phyloP scores from a whole-genome alignment of 1,284 basidiomycete species.

The Leccinum laetum region DNA sequence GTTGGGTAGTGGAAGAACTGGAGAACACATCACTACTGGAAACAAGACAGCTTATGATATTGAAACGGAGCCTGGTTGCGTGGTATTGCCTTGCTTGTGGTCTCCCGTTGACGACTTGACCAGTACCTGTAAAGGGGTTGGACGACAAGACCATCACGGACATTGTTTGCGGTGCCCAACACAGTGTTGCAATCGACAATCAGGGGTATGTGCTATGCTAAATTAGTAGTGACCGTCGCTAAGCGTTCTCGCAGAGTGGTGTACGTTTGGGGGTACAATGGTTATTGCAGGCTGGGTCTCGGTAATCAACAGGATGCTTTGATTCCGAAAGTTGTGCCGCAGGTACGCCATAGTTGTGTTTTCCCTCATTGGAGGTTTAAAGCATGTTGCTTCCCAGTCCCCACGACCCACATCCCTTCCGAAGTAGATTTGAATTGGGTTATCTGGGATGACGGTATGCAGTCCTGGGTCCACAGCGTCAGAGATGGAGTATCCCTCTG shows the following conservation, averaged over 20 bases:
- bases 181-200: slow-evolving; percentile 80
- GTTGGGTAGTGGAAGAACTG: slow-evolving; percentile 88
- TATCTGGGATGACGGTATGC: slow-evolving; percentile 31
- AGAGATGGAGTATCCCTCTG: slow-evolving; percentile 22
- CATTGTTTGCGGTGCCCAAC: slow-evolving; percentile 86
- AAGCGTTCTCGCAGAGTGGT: slow-evolving; percentile 46
- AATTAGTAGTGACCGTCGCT: neutral
- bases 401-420: slow-evolving; percentile 23
- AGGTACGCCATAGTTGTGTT: slow-evolving; percentile 38
- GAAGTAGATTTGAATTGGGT: slow-evolving; percentile 16
- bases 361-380: slow-evolving; percentile 4
- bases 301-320: slow-evolving; percentile 85
- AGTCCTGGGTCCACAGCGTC: slow-evolving; percentile 32
- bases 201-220: slow-evolving; percentile 51
- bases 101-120: slow-evolving; percentile 11
- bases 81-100: slow-evolving; percentile 5
- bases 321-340: slow-evolving; percentile 75
- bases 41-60: slow-evolving; percentile 84
- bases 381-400: neutral
- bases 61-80: slow-evolving; percentile 70
- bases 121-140: slow-evolving; percentile 72
- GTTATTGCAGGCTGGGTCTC: slow-evolving; percentile 79
- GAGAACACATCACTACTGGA: slow-evolving; percentile 83
- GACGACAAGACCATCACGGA: slow-evolving; percentile 76
- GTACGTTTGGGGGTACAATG: slow-evolving; percentile 87